These are phyloP conservation scores for Sarocladiaceae sp. DNA, from an alignment of 2,329 filamentous ascomycete genomes.

Conservation along the genomic window DNA sequence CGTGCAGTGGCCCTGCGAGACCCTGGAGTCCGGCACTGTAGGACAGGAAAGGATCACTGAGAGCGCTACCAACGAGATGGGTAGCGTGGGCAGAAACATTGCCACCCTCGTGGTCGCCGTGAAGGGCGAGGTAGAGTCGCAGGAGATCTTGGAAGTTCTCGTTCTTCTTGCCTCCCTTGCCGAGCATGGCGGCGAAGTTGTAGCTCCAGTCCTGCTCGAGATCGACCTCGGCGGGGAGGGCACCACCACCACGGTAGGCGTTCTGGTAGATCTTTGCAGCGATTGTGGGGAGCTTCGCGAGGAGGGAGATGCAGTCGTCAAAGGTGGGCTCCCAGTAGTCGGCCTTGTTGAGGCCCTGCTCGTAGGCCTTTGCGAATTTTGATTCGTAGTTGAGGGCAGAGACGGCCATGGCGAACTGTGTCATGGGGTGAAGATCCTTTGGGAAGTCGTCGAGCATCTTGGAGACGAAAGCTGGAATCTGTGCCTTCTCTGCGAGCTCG, in stretches of 20 bases:
- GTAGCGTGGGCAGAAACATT: conserved; percentile 96
- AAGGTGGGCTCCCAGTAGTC: conserved; percentile 99
- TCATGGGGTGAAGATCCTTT: conserved; percentile 92
- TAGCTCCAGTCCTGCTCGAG: conserved; percentile 91
- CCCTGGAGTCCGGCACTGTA: conserved; percentile 95
- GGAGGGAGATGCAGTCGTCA: conserved; percentile 86
- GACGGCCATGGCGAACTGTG: conserved; percentile 91
- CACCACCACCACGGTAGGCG: conserved; percentile 67
- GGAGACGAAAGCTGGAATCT: conserved; percentile 74
- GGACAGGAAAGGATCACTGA: conserved; percentile 91
- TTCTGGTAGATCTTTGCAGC: conserved; percentile 98
- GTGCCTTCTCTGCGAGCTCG: conserved; percentile 79
- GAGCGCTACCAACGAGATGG: conserved; percentile 87
- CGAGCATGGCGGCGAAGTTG: conserved; percentile 96
- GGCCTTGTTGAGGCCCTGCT: conserved; percentile 83
- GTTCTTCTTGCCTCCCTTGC: conserved; percentile 80
- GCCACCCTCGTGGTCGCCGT: conserved; percentile 96
- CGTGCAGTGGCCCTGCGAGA: conserved; percentile 71
- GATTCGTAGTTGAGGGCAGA: conserved; percentile 94
- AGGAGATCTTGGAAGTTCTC: conserved; percentile 94
- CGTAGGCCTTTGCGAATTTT: conserved; percentile 89
- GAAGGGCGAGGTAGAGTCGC: conserved; percentile 87
- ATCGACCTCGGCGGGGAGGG: conserved; percentile 72
- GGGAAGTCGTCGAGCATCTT: conserved; percentile 89
- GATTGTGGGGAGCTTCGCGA: conserved; percentile 94